Conservation (phyloP, 768 basidiomycete genomes). For the Suillus lakei region DNA sequence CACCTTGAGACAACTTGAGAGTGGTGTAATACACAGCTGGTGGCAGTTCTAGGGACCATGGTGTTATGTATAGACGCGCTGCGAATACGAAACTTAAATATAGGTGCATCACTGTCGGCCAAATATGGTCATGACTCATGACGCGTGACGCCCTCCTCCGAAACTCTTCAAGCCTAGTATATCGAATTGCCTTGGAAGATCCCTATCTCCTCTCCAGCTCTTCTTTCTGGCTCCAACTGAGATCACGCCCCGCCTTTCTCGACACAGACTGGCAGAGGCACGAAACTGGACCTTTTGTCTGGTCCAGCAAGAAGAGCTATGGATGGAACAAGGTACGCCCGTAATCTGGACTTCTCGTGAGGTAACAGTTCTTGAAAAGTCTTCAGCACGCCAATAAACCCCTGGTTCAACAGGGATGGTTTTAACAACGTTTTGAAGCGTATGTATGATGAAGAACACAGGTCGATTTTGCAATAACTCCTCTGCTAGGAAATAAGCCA, state of each 20-base stretch:
- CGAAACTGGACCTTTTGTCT: slow-evolving; percentile 73
- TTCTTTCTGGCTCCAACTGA: slow-evolving; percentile 24
- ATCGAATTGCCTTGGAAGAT: background rate
- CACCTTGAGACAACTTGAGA: background rate
- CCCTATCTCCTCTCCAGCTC: slow-evolving; percentile 10
- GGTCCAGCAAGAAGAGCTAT: slow-evolving; percentile 68
- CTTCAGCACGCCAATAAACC: slow-evolving; percentile 56
- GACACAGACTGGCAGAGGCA: slow-evolving; percentile 60
- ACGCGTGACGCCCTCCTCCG: slow-evolving; percentile 5
- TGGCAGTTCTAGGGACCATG: background rate
- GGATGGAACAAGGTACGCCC: slow-evolving; percentile 71
- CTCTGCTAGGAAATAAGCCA: slow-evolving; percentile 72
- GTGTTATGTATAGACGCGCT: background rate
- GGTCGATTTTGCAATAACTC: slow-evolving; percentile 10
- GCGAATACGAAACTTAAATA: background rate
- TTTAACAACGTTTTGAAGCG: slow-evolving; percentile 72
- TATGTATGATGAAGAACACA: slow-evolving; percentile 37
- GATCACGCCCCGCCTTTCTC: slow-evolving; percentile 18
- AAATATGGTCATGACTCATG: slow-evolving; percentile 10
- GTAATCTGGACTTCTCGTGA: background rate
- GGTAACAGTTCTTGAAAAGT: background rate
- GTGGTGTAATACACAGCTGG: background rate
- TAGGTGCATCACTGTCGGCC: background rate
- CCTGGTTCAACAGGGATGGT: slow-evolving; percentile 64
- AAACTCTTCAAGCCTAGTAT: background rate